A percentile compares a stretch with the other conserved stretches of the same genome.
Evolutionary conservation across 2,329 filamentous ascomycete genomes (phyloP).

Genomic region (Penicillium frequentans): DNA sequence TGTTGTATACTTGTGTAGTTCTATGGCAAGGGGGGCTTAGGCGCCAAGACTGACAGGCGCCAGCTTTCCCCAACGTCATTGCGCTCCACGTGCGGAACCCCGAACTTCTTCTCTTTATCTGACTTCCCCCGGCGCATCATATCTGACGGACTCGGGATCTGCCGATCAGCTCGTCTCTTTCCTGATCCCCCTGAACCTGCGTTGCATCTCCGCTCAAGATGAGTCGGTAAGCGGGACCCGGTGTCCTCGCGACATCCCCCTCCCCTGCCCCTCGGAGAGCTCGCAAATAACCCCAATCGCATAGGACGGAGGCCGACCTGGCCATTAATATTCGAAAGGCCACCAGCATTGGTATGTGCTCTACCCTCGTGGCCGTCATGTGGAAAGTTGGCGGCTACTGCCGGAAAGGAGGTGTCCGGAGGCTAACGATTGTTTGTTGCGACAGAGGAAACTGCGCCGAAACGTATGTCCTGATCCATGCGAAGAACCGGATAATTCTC

Average conservation of each 20-base stretch:
- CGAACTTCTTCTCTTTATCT: conserved; percentile 5
- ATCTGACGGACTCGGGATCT: conserved; percentile 21
- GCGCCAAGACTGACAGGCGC: conserved; percentile 37
- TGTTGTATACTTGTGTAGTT: neutral
- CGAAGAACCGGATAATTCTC: neutral
- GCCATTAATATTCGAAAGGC: conserved; percentile 68
- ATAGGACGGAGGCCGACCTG: conserved; percentile 62
- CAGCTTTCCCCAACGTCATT: conserved; percentile 40
- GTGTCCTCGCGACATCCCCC: neutral
- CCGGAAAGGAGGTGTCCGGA: conserved; percentile 2
- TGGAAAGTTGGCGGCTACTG: neutral
- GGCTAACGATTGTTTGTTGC: conserved; percentile 20
- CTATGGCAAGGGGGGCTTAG: conserved; percentile 21
- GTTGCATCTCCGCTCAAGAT: conserved; percentile 55
- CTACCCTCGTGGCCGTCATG: neutral
- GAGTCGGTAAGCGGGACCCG: conserved; percentile 53
- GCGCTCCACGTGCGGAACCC: conserved; percentile 19
- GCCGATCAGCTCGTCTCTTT: conserved; percentile 14
- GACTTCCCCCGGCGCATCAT: conserved; percentile 9
- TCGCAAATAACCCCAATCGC: conserved; percentile 11
- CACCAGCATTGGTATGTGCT: conserved; percentile 57
- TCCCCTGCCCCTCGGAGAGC: neutral
- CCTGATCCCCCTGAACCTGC: conserved; percentile 21
- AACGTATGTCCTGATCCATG: conserved; percentile 50
- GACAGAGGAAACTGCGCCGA: conserved; percentile 65